phyloP scores from a whole-genome alignment of 306 rosid genomes.

The Castanea sativa region DNA sequence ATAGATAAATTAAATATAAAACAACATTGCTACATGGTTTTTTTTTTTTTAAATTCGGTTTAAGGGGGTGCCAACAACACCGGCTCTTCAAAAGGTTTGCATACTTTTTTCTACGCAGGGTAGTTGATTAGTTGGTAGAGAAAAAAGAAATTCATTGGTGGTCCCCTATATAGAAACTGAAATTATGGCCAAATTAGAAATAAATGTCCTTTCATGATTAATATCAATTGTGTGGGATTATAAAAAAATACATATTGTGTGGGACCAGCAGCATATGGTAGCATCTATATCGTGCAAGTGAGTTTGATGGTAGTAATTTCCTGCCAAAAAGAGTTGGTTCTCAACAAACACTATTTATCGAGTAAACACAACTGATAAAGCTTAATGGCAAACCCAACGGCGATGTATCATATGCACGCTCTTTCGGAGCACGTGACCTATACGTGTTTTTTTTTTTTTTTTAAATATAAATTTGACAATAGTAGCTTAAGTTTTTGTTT shows the following conservation, averaged over 20 bases:
- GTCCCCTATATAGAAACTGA: background rate
- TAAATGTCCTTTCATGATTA: background rate
- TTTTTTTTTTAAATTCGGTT: too few species aligned
- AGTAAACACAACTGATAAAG: background rate
- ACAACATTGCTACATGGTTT: too few species aligned
- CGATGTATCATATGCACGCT: background rate
- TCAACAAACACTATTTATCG: background rate
- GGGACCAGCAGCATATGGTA: background rate
- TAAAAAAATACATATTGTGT: background rate
- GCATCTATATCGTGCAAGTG: background rate
- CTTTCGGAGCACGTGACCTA: too few species aligned
- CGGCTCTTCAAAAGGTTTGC: too few species aligned
- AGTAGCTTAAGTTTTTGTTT: too few species aligned
- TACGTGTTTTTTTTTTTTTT: too few species aligned
- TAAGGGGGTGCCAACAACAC: too few species aligned
- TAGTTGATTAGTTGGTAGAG: too few species aligned
- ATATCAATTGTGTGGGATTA: background rate
- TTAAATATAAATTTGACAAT: too few species aligned
- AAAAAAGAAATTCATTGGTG: background rate
- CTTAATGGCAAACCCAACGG: slow-evolving; percentile 16
- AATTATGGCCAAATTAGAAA: background rate
- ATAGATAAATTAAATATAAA: too few species aligned
- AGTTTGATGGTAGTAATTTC: too few species aligned
- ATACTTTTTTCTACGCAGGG: too few species aligned
- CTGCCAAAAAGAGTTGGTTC: background rate